phyloP scores from a whole-genome alignment of 129 eudicot genomes.

The Helichrysum umbraculigerum region DNA sequence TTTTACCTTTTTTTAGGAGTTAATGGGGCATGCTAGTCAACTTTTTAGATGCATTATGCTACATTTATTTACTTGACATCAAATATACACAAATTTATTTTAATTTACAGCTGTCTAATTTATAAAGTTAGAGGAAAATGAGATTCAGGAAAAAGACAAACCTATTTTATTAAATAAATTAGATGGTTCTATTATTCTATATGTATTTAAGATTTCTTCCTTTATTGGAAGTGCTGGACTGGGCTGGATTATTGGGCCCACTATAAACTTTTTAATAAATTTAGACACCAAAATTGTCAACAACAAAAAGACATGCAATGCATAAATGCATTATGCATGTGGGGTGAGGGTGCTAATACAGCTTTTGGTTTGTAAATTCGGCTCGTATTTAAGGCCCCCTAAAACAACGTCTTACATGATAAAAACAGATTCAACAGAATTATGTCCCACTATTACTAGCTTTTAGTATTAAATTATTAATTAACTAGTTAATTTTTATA shows the following conservation, averaged over 20 bases:
- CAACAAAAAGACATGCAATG: background rate
- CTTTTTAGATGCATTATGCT: too few species aligned
- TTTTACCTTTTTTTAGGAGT: too few species aligned
- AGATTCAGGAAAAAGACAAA: background rate
- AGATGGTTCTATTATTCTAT: too few species aligned
- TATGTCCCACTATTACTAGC: background rate
- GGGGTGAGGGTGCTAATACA: background rate
- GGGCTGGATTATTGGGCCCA: conserved; percentile 3
- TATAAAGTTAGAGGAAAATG: background rate
- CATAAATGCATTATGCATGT: conserved; percentile 25
- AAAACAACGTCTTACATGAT: background rate
- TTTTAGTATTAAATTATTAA: too few species aligned
- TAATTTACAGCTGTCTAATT: background rate
- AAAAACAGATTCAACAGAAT: background rate
- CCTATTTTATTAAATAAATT: background rate
- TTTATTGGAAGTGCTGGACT: background rate
- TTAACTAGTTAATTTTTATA: background rate
- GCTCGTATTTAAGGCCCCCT: conserved; percentile 10
- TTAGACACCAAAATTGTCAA: background rate
- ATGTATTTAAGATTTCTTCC: background rate
- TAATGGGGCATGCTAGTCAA: too few species aligned
- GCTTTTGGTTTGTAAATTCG: conserved; percentile 7
- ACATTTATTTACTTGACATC: too few species aligned
- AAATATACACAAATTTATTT: too few species aligned
- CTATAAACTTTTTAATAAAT: background rate